These are phyloP conservation scores for Didymellaceae sp. DNA, from an alignment of 2,329 filamentous ascomycete species.

Conservation along the genomic window DNA sequence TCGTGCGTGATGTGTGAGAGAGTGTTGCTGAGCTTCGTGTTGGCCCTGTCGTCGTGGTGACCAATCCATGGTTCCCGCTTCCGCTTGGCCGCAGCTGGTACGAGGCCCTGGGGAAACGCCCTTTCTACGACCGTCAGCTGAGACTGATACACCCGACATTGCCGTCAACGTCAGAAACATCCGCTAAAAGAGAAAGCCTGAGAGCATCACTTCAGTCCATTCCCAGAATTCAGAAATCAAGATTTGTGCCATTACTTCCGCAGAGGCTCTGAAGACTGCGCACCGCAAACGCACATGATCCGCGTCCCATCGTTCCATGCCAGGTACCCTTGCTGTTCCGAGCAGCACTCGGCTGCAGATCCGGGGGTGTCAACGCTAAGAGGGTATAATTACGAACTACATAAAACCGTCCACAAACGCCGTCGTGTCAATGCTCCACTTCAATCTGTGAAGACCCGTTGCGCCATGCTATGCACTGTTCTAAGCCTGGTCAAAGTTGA, in stretches of 20 bases:
- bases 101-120: constrained; percentile 7
- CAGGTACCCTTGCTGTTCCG: not conserved
- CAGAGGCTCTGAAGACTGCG: not conserved
- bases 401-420: constrained; percentile 3
- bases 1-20: constrained; percentile 24
- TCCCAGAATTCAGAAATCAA: not conserved
- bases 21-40: constrained; percentile 4
- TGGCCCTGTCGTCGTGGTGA: constrained; percentile 10
- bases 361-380: constrained; percentile 16
- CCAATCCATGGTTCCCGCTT: constrained; percentile 1
- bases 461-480: not conserved
- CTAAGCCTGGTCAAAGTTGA: constrained; percentile 37
- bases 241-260: no score
- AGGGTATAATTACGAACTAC: constrained; percentile 28
- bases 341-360: constrained; percentile 6
- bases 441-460: not conserved
- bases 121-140: constrained; percentile 4
- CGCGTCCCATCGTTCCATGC: not conserved
- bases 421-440: not conserved
- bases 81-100: constrained; percentile 6
- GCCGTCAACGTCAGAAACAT: not conserved
- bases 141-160: not conserved
- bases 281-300: constrained; percentile 1
- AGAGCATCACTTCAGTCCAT: not conserved
- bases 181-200: not conserved